Percentiles rank a stretch among this genome's conserved stretches.
phyloP scores from a whole-genome alignment of 2,329 filamentous ascomycete genomes.

The Penicillium rolfsii region DNA sequence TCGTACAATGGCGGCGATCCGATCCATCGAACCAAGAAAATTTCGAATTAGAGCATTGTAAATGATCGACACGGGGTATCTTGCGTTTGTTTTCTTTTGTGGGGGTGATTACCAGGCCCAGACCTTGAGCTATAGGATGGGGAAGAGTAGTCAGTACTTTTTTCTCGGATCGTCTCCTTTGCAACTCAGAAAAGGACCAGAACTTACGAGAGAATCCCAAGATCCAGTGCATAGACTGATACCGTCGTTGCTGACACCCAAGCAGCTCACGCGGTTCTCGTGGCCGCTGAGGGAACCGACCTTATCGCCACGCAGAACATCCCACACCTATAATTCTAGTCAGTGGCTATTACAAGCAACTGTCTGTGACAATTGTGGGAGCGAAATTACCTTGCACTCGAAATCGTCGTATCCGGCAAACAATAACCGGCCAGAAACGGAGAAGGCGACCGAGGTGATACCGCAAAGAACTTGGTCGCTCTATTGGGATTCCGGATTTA shows the following conservation, averaged over 20 bases:
- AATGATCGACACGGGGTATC: conserved; percentile 44
- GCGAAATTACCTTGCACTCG: conserved; percentile 87
- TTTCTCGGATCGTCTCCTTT: background rate
- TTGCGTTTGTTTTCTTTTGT: conserved; percentile 34
- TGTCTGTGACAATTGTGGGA: background rate
- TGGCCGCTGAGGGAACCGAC: conserved; percentile 95
- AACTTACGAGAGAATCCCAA: conserved; percentile 95
- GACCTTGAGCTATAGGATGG: conserved; percentile 70
- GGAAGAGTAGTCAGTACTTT: conserved; percentile 14
- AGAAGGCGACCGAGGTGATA: conserved; percentile 97
- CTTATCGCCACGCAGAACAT: conserved; percentile 93
- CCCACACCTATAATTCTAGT: conserved; percentile 76
- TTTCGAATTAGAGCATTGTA: conserved; percentile 43
- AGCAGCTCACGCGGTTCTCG: conserved; percentile 97
- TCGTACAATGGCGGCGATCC: conserved; percentile 48
- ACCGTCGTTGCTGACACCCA: conserved; percentile 97
- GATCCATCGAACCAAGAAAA: conserved; percentile 39
- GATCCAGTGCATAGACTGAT: conserved; percentile 99
- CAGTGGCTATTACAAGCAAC: conserved; percentile 9
- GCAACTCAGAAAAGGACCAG: background rate
- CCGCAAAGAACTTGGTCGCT: conserved; percentile 97
- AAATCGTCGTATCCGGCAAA: conserved; percentile 99
- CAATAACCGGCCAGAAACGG: conserved; percentile 89
- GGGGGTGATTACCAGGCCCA: conserved; percentile 70
- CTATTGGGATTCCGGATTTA: conserved; percentile 52